These are phyloP conservation scores for Trichoderma cornu-damae DNA, from an alignment of 2,329 filamentous ascomycete genomes.

Conservation along the genomic window DNA sequence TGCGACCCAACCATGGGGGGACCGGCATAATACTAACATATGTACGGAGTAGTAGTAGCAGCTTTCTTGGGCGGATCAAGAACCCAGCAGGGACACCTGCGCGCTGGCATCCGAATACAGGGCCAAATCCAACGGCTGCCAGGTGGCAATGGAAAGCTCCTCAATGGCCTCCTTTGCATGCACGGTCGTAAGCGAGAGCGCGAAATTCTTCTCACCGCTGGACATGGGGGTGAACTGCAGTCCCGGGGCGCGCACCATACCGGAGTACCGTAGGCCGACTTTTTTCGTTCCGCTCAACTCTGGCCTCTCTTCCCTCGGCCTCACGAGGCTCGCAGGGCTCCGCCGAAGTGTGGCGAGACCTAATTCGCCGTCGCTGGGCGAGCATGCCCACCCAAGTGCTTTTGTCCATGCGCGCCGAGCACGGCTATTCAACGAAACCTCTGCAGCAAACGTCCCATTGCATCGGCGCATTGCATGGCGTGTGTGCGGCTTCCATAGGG, in stretches of 20 bases:
- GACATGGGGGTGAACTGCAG: background rate
- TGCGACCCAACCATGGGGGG: background rate
- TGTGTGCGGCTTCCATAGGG: conserved; percentile 15
- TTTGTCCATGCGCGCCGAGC: too few relatives aligned
- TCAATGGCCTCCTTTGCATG: background rate
- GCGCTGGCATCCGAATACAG: background rate
- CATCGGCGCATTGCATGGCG: conserved; percentile 8
- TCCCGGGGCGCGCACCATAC: too few relatives aligned
- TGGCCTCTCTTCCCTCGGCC: background rate
- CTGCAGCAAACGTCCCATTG: conserved; percentile 16
- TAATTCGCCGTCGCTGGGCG: conserved; percentile 13
- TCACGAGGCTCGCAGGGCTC: conserved; percentile 4
- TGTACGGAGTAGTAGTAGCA: too few relatives aligned
- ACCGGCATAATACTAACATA: too few relatives aligned
- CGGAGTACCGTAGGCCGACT: too few relatives aligned
- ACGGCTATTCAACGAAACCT: background rate
- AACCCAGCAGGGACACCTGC: background rate
- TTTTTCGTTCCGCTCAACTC: background rate
- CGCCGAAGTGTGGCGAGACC: conserved; percentile 17
- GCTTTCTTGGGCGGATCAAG: background rate
- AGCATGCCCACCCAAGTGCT: too few relatives aligned
- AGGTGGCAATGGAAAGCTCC: background rate
- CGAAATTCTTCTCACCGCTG: background rate
- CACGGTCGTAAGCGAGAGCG: conserved; percentile 5
- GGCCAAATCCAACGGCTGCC: conserved; percentile 1